These are phyloP conservation scores for Hypseocharis bilobata DNA, from an alignment of 441 rosid species.

Conservation along the genomic window DNA sequence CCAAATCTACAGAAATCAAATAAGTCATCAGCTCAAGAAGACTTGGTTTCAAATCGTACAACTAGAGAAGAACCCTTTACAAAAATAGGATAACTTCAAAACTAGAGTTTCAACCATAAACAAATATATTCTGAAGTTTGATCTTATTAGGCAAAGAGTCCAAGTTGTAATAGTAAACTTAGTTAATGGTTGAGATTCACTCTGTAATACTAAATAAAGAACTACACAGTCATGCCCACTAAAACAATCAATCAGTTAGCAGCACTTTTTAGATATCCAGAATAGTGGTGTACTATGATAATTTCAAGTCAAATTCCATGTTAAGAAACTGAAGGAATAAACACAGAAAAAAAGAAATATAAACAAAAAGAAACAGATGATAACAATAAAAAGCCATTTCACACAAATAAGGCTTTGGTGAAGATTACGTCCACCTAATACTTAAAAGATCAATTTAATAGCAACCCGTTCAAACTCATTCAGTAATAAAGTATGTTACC, in stretches of 20 bases:
- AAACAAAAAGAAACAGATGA: not conserved
- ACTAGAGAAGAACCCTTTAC: not conserved
- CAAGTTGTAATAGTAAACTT: not conserved
- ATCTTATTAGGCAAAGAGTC: not conserved
- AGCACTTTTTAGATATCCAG: not conserved
- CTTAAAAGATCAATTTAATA: not conserved
- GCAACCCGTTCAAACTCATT: not conserved
- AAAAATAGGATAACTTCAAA: not conserved
- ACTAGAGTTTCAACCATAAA: slow-evolving; percentile 10
- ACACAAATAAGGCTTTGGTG: not conserved
- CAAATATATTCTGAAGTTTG: not conserved
- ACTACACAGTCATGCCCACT: not conserved
- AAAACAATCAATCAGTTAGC: not conserved
- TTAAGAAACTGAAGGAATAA: not conserved
- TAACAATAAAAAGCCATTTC: not conserved
- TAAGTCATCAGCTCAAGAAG: not conserved
- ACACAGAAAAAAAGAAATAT: no score
- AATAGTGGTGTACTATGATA: not conserved
- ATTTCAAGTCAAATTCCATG: not conserved
- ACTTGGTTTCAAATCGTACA: not conserved
- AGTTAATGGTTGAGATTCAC: not conserved
- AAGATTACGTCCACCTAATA: slow-evolving; percentile 2
- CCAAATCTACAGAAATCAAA: slow-evolving; percentile 49
- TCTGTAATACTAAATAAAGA: not conserved
- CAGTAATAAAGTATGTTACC: slow-evolving; percentile 33